Evolutionary conservation across 1,284 basidiomycete genomes (phyloP).

Genomic region (Leccinum ponderosum): DNA sequence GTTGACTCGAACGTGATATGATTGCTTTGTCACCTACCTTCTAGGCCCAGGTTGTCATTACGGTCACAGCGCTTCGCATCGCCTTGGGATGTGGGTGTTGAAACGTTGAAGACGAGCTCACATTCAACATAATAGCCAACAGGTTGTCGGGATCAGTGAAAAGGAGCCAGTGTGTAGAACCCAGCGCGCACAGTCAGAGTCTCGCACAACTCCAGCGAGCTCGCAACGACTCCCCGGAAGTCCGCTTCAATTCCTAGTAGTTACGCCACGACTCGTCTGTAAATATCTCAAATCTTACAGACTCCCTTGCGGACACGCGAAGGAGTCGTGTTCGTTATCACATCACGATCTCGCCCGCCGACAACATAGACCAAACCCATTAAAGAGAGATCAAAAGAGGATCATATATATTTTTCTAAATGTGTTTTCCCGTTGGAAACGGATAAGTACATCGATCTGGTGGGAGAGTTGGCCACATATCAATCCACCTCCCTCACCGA

Average conservation of each 20-base stretch:
- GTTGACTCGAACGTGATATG: neutral
- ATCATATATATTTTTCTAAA: constrained; percentile 3
- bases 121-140: neutral
- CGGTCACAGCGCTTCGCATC: neutral
- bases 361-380: no score
- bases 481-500: constrained; percentile 41
- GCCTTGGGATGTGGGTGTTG: neutral
- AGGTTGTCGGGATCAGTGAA: neutral
- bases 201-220: neutral
- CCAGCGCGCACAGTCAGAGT: neutral
- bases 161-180: neutral
- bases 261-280: neutral
- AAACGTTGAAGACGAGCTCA: neutral
- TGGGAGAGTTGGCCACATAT: constrained; percentile 12
- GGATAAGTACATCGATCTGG: constrained; percentile 27
- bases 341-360: no score
- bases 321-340: neutral
- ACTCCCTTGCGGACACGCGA: neutral
- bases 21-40: constrained; percentile 1
- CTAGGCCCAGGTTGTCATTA: neutral
- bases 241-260: no score
- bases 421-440: constrained; percentile 5
- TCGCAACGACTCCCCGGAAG: neutral
- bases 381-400: constrained; percentile 1
- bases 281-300: neutral